Conservation (phyloP, 306 rosid genomes). For the Neltuma alba region DNA sequence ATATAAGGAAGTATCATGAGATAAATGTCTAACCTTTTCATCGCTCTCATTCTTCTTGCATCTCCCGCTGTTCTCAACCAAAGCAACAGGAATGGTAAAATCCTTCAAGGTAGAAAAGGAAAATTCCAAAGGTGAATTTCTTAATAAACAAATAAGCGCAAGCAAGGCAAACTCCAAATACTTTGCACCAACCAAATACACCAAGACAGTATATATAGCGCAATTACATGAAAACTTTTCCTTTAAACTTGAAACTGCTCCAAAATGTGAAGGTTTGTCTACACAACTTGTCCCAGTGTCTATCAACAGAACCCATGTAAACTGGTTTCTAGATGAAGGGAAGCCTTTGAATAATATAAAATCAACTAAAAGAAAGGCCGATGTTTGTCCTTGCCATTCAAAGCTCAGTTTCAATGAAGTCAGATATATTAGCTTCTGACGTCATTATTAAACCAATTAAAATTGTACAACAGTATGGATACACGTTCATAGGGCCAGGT, state of each 20-base stretch:
- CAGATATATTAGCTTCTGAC: constrained; percentile 4
- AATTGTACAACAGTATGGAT: not conserved
- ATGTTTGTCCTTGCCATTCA: not conserved
- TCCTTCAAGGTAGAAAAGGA: constrained; percentile 47
- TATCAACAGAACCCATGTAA: constrained; percentile 1
- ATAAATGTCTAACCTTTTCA: constrained; percentile 71
- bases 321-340: not conserved
- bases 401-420: constrained; percentile 7
- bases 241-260: not conserved
- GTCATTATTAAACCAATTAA: not conserved
- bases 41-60: constrained; percentile 81
- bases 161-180: constrained; percentile 7
- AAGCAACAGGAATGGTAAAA: constrained; percentile 69
- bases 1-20: constrained; percentile 12
- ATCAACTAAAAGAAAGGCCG: constrained; percentile 6
- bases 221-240: not conserved
- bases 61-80: constrained; percentile 94
- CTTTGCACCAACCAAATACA: not conserved
- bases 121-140: constrained; percentile 17
- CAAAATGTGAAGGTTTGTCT: not conserved
- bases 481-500: not conserved
- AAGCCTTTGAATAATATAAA: not conserved
- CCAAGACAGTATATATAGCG: not conserved
- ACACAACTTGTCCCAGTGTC: not conserved
- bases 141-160: not conserved